These are phyloP conservation scores for Uronychia binucleata DNA, from an alignment of 73 alveolate genomes.

Conservation along the genomic window DNA sequence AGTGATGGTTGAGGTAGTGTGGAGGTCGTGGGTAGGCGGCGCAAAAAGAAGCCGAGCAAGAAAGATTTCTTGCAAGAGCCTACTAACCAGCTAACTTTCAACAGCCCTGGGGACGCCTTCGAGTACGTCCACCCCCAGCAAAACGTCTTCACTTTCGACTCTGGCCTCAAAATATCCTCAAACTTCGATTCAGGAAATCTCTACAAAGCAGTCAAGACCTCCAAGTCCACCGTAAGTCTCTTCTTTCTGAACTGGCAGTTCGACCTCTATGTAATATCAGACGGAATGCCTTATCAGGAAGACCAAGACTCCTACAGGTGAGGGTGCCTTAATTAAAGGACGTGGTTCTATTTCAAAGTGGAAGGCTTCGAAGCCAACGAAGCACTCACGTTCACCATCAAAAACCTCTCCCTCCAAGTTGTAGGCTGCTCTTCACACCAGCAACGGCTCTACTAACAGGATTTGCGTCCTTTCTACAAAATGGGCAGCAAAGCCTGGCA, in stretches of 20 bases:
- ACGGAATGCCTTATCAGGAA: neutral
- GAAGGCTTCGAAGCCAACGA: conserved; percentile 14
- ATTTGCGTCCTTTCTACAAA: conserved; percentile 36
- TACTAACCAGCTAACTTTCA: neutral
- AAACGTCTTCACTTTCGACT: neutral
- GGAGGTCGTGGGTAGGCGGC: neutral
- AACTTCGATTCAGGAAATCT: neutral
- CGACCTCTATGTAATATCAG: neutral
- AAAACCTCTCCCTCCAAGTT: neutral
- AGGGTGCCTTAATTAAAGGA: neutral
- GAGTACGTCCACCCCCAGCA: neutral
- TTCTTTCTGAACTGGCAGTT: neutral
- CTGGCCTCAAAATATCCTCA: neutral
- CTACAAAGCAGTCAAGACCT: neutral
- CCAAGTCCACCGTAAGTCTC: neutral
- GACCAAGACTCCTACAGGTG: neutral
- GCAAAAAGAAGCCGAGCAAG: neutral
- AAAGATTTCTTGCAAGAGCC: neutral
- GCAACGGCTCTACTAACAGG: conserved; percentile 24
- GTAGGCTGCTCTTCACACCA: conserved; percentile 13
- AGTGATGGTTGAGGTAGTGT: neutral
- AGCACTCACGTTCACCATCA: conserved; percentile 17
- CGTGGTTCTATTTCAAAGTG: conserved; percentile 55
- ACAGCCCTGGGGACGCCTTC: neutral
- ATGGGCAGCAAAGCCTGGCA: conserved; percentile 14